Conservation (phyloP, 345 rosid genomes). For the Salix exigua region DNA sequence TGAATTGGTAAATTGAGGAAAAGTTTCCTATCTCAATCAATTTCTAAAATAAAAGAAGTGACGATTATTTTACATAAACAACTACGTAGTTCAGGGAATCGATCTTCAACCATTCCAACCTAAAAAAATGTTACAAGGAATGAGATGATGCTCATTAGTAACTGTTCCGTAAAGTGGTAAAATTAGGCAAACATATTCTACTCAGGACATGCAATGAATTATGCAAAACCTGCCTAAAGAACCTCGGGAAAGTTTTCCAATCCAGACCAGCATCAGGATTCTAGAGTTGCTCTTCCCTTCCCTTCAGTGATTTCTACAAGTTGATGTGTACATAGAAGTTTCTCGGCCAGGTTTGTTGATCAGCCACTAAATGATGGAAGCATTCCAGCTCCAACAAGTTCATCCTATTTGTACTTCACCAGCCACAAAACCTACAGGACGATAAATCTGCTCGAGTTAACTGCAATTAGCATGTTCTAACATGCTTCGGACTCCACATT, state of each 20-base stretch:
- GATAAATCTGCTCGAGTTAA: not conserved
- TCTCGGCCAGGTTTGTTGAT: not conserved
- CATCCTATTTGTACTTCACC: not conserved
- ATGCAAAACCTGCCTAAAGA: not conserved
- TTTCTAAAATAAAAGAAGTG: too few relatives aligned
- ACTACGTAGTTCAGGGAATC: too few relatives aligned
- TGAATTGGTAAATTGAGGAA: too few relatives aligned
- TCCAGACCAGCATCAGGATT: not conserved
- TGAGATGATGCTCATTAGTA: too few relatives aligned
- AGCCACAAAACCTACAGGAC: not conserved
- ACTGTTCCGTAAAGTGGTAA: too few relatives aligned
- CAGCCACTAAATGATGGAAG: not conserved
- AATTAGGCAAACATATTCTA: not conserved
- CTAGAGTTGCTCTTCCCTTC: not conserved
- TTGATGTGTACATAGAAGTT: not conserved
- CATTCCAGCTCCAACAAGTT: not conserved
- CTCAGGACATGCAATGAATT: too few relatives aligned
- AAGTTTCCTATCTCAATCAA: too few relatives aligned
- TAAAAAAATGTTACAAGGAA: too few relatives aligned
- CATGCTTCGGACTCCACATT: conserved; percentile 45
- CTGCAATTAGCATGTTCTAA: conserved; percentile 39
- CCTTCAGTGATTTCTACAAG: not conserved
- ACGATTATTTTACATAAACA: too few relatives aligned
- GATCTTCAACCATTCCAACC: too few relatives aligned
- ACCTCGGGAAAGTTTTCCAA: not conserved